Evolutionary conservation across 179 eudicot genomes (phyloP), one percentile per base, ranked within the genome.

Genomic region (Spinacia oleracea): DNA sequence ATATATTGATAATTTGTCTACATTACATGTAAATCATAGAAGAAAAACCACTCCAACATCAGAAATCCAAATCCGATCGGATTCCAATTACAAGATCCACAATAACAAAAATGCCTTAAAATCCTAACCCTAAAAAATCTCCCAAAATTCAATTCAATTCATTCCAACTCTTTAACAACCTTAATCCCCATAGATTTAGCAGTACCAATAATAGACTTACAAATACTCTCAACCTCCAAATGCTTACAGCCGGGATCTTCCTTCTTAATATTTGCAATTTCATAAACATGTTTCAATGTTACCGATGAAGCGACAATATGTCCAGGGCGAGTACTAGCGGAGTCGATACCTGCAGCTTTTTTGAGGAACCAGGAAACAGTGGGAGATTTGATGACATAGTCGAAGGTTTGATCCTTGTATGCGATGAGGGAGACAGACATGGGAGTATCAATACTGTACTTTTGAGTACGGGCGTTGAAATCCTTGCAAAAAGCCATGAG

Each of bases 401-500:
- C 98, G 81, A 91, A 96, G 7, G 99, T 91, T 78, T 85, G 86
- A 83, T 96, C 99, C 42, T 87, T 90, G 85, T 88, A 93, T 0
- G 98, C 98, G 12, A 91, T 91, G 23, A 96, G 86, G 10, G 85
- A 88, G 23, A 93, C 98, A 2, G 96, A 38, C 91, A 93, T 89
- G 1, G 98, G 98, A 6, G 98, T 87, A 0, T 91, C 96, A 0
- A 97, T 80, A 72, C 93, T 96, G 94, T 84, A 93, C 45, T 93
- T 90, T 69, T 93, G 99, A 9, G 99, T 96, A 1, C 93, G 81
- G 1, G 98, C 99, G 42, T 93, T 96, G 90, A 96, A 96, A 79
- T 96, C 98, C 81, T 96, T 96, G 90, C 95, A 91, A 76, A 96
- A 93, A 12, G 98, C 94, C 99, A 96, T 96, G 11, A 88, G 89